Evolutionary conservation across 1,139 yeast species (phyloP), one percentile per base, ranked within the genome.

Genomic region (Hansenula lynferdii): DNA sequence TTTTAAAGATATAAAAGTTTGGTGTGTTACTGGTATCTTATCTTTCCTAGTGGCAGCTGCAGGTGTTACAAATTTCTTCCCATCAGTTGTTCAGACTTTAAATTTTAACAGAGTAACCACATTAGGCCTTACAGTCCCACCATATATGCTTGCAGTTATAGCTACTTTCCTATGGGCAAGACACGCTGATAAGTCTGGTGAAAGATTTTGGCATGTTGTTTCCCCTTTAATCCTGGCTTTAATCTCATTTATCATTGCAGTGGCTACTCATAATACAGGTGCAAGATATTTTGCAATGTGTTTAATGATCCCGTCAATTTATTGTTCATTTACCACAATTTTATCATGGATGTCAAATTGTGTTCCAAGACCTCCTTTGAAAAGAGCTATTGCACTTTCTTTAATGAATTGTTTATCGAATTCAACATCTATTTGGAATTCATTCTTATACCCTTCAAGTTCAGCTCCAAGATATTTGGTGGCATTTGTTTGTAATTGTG

Each of bases 201-300:
- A 77, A 54, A 60, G 82, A 50, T 73, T 69, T 52, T 72, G 64
- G 58, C 82, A 77, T 47, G 71, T 72, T 29, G 60, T 66, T 4
- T 44, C 60, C 12, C 80, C 82, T 14, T 56, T 76, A 40, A 31
- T 61, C 6, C 42, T 72, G 6, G 59, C 81, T 1, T 54, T 76
- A 46, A 50, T 65, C 4, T 67, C 80, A 0, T 77, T 75, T 50
- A 69, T 77, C 40, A 75, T 77, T 29, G 67, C 79, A 1, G 77
- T 72, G 12, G 60, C 81, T 2, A 72, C 80, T 1, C 57, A 72
- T 41, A 73, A 75, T 49, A 71, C 74, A 2, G 82, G 76, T 6
- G 80, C 81, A 4, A 62, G 83, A 42, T 77, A 77, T 48, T 74
- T 75, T 44, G 72, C 81, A 32, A 77, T 77, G 81, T 72, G 79